phyloP scores from a whole-genome alignment of 805 yeast genomes.

The Tanozyma kutaoensis region DNA sequence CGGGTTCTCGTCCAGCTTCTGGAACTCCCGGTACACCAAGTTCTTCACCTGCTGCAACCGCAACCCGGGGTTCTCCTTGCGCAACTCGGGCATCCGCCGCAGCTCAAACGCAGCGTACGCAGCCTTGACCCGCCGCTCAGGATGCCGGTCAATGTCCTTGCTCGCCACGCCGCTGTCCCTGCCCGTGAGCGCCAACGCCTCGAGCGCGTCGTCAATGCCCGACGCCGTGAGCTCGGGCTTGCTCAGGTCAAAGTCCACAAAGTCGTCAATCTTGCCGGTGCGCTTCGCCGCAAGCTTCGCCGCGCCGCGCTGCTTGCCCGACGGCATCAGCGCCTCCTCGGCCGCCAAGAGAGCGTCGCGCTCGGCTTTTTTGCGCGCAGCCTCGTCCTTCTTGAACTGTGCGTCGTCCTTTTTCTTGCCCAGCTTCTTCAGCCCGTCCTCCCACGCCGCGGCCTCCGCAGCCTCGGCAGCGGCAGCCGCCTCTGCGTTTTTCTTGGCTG shows the following conservation, averaged over 20 bases:
- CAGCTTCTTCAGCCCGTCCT: conserved; percentile 55
- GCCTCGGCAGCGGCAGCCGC: conserved; percentile 33
- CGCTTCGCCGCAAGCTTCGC: conserved; percentile 51
- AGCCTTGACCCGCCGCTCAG: conserved; percentile 80
- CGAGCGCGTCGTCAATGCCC: conserved; percentile 68
- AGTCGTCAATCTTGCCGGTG: conserved; percentile 55
- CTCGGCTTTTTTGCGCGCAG: conserved; percentile 70
- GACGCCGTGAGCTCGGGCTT: conserved; percentile 49
- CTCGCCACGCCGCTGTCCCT: conserved; percentile 40
- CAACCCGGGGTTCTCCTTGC: conserved; percentile 69
- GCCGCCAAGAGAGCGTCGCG: conserved; percentile 53
- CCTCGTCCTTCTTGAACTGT: conserved; percentile 61
- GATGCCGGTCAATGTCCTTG: conserved; percentile 71
- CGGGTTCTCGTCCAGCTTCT: conserved; percentile 70
- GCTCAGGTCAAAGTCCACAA: conserved; percentile 43
- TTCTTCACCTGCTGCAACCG: conserved; percentile 70
- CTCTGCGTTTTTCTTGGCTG: conserved; percentile 41
- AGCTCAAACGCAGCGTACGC: conserved; percentile 65
- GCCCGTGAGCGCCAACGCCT: conserved; percentile 57
- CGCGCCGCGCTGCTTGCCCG: conserved; percentile 49
- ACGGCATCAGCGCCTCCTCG: conserved; percentile 52
- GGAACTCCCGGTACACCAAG: conserved; percentile 64
- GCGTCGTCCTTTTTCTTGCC: conserved; percentile 60
- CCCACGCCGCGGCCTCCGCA: conserved; percentile 55
- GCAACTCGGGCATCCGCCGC: conserved; percentile 54